phyloP scores from a whole-genome alignment of 352 stramenopile genomes.

The Blastocystis sp. region DNA sequence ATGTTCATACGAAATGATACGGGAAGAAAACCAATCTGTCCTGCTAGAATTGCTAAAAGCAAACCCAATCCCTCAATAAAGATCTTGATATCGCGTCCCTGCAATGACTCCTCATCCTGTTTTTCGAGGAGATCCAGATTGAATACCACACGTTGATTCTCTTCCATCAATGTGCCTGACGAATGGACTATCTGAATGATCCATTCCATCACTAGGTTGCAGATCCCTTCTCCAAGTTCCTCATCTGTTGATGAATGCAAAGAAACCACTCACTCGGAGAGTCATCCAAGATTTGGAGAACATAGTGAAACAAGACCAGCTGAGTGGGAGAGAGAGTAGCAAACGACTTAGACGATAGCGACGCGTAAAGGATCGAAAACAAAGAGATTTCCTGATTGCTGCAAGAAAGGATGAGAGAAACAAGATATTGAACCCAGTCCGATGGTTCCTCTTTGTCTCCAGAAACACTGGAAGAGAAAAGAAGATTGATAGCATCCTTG shows the following conservation, averaged over 20 bases:
- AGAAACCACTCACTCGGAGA: not conserved
- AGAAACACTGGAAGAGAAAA: conserved; percentile 3
- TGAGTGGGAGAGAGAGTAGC: not conserved
- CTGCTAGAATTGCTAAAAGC: not conserved
- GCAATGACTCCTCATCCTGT: not conserved
- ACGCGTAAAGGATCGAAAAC: not conserved
- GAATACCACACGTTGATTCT: not conserved
- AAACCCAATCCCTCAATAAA: not conserved
- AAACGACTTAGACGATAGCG: not conserved
- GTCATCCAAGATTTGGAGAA: not conserved
- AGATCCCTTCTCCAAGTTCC: not conserved
- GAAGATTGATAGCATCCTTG: not conserved
- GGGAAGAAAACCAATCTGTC: not conserved
- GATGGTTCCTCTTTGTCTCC: not conserved
- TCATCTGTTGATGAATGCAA: not conserved
- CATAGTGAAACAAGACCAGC: conserved; percentile 11
- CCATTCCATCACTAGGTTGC: not conserved
- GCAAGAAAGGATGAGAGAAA: not conserved
- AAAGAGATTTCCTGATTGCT: not conserved
- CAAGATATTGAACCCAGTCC: not conserved
- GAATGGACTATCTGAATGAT: not conserved
- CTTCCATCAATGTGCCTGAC: not conserved
- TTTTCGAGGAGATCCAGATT: not conserved
- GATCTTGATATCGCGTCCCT: not conserved
- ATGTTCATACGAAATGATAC: not conserved